Evolutionary conservation across 768 basidiomycete species (phyloP).

Genomic region (Suillus americanus): DNA sequence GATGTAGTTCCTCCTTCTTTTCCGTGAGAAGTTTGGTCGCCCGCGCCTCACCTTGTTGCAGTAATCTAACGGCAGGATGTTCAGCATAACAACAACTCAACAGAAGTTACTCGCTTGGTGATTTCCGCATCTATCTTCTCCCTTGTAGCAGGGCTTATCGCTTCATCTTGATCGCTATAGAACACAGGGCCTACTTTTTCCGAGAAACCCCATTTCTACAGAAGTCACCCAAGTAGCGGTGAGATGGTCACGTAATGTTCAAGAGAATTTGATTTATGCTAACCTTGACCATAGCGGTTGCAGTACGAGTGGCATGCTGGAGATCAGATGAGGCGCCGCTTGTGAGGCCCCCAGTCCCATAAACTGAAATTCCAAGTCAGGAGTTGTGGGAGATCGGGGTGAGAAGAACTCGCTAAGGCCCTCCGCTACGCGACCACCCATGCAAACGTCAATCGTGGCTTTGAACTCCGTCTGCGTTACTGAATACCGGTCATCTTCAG

Average conservation of each 20-base stretch:
- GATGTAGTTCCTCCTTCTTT: conserved; percentile 74
- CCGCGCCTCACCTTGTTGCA: conserved; percentile 69
- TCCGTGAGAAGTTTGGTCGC: conserved; percentile 62
- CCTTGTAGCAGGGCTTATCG: conserved; percentile 71
- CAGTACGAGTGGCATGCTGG: conserved; percentile 72
- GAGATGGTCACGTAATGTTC: conserved; percentile 6
- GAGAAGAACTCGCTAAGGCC: conserved; percentile 62
- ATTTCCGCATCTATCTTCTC: conserved; percentile 91
- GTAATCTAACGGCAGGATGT: conserved; percentile 40
- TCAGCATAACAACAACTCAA: not conserved
- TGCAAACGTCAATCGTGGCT: conserved; percentile 84
- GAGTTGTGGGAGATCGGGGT: conserved; percentile 6
- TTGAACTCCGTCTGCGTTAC: conserved; percentile 72
- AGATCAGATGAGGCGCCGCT: conserved; percentile 94
- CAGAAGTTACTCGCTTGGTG: conserved; percentile 52
- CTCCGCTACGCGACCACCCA: conserved; percentile 96
- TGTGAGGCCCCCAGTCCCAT: conserved; percentile 84
- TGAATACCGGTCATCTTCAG: conserved; percentile 74
- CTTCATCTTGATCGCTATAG: conserved; percentile 69
- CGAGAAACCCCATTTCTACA: conserved; percentile 77
- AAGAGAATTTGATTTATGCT: conserved; percentile 20
- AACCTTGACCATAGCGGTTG: conserved; percentile 88
- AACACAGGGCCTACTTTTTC: conserved; percentile 79
- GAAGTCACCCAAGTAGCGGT: conserved; percentile 2
- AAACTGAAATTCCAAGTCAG: conserved; percentile 50